Base-by-base conservation (phyloP, 2,329 filamentous ascomycete genomes). In the Eutypella sp. region DNA sequence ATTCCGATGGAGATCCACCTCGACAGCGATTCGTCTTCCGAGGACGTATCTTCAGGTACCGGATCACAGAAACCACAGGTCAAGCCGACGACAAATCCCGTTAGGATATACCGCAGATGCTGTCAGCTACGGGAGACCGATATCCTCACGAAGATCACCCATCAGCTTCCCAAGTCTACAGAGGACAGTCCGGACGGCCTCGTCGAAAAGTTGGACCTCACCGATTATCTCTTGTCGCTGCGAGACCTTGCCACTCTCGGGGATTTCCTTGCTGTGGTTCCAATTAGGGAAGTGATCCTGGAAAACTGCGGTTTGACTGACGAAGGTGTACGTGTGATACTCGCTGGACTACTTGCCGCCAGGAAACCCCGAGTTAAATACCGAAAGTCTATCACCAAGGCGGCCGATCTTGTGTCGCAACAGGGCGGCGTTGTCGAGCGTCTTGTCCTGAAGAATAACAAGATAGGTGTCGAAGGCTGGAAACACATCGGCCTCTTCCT, bases 121-220 rank as follows among this genome's bases (percentile, higher is more conserved):
- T 97, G 93, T 62, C 92, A 97, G 62, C 72, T 99, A 24, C 81
- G 93, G 47, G 93, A 97, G 67, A 95, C 90, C 0, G 89, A 90
- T 0, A 91, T 96, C 43, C 72, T 97, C 18, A 95, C 95, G 65
- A 89, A 88, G 59, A 86, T 99, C 40, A 92, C 89, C 0, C 89
- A 95, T 58, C 90, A 96, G 64, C 84, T 99, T 4, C 81, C 80
- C 31, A 81, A 84, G 31, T 76, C 84, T 1, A 76, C 79, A n/a
- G 86, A 85, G 41, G 80, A 76, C 24, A 75, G 83, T 9, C 66
- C 78, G 2, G 74, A 82, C 37, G 90, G 91, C n/a, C 78, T 89
- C 13, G 86, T 97, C 2, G 81, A 82, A 45, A 88, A 84, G 61
- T 72, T 99, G 8, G 88, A 97, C 62, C 74, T 97, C 19, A 90